These are phyloP conservation scores for Nicotiana knightiana DNA, from an alignment of 257 asterid species.

Conservation along the genomic window DNA sequence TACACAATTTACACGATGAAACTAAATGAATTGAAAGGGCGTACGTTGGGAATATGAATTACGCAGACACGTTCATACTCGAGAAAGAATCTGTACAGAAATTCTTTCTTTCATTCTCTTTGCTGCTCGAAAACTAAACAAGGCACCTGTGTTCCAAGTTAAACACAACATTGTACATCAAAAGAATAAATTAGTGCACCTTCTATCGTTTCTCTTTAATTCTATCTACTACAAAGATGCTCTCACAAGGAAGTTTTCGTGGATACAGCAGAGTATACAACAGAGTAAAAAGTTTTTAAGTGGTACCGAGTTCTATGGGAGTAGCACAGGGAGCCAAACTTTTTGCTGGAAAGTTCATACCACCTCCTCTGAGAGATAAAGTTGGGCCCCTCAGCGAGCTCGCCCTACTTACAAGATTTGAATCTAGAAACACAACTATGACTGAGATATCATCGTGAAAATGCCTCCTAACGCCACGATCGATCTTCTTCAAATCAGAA, in stretches of 20 bases:
- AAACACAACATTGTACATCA: constrained; percentile 12
- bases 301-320: constrained; percentile 21
- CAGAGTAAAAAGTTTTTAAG: constrained; percentile 18
- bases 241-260: constrained; percentile 3
- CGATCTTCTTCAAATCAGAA: constrained; percentile 48
- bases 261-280: constrained; percentile 30
- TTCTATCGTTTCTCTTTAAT: constrained; percentile 15
- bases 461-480: constrained; percentile 46
- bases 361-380: constrained; percentile 34
- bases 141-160: constrained; percentile 22
- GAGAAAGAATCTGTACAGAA: constrained; percentile 31
- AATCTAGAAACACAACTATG: constrained; percentile 31
- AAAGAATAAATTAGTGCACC: constrained; percentile 35
- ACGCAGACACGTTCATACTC: constrained; percentile 14
- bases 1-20: constrained; percentile 32
- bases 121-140: constrained; percentile 26
- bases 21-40: constrained; percentile 6
- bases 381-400: constrained; percentile 32
- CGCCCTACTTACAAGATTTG: constrained; percentile 36
- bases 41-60: constrained; percentile 6
- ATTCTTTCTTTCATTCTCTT: constrained; percentile 8
- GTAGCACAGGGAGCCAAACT: constrained; percentile 29
- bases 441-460: constrained; percentile 47
- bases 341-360: constrained; percentile 29
- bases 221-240: constrained; percentile 9